Conservation (phyloP, 768 basidiomycete species). For the Gautieria morchelliformis region DNA sequence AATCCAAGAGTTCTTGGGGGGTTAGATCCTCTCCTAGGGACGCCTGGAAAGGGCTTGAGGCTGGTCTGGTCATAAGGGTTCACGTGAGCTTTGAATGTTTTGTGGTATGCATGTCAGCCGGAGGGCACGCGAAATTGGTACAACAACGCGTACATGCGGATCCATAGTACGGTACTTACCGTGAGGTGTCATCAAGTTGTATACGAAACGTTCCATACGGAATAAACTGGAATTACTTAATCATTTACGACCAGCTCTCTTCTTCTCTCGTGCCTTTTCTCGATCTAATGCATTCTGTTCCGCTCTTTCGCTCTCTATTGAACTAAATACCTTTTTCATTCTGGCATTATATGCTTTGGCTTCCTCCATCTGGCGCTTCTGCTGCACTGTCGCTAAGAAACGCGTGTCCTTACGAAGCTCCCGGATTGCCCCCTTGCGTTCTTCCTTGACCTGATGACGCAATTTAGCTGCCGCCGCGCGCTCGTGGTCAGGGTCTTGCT, state of each 20-base stretch:
- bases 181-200: neutral
- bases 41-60: slow-evolving; percentile 6
- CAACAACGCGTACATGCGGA: slow-evolving; percentile 4
- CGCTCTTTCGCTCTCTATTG: slow-evolving; percentile 78
- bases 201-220: neutral
- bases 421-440: slow-evolving; percentile 91
- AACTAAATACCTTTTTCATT: slow-evolving; percentile 74
- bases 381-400: slow-evolving; percentile 85
- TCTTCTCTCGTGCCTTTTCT: slow-evolving; percentile 69
- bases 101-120: neutral
- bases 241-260: slow-evolving; percentile 67
- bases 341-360: slow-evolving; percentile 69
- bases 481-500: slow-evolving; percentile 87
- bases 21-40: slow-evolving; percentile 19
- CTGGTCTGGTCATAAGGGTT: neutral
- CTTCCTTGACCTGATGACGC: slow-evolving; percentile 85
- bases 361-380: slow-evolving; percentile 77
- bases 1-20: slow-evolving; percentile 31
- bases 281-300: slow-evolving; percentile 91
- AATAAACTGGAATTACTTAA: neutral
- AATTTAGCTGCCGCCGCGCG: slow-evolving; percentile 81
- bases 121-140: neutral
- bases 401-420: slow-evolving; percentile 92
- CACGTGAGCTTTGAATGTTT: neutral
- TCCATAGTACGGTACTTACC: neutral